Percentiles rank a stretch among this genome's conserved stretches.
phyloP scores from a whole-genome alignment of 1,284 basidiomycete species.

The Entoloma clypeatum region DNA sequence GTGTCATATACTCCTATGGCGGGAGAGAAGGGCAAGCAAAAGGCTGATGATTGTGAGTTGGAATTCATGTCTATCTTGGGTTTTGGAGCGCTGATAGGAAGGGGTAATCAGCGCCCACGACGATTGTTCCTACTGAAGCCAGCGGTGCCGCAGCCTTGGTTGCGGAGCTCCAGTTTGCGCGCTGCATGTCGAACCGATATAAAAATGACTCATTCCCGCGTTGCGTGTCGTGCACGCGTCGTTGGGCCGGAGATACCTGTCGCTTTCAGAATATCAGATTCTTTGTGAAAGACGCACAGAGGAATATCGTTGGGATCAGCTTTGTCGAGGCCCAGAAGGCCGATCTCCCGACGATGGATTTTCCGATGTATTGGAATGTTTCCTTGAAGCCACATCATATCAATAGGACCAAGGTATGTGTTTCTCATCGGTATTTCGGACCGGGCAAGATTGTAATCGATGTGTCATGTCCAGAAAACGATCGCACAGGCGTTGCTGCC shows the following conservation, averaged over 20 bases:
- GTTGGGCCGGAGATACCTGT: slow-evolving; percentile 80
- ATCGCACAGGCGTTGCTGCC: slow-evolving; percentile 71
- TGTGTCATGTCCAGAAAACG: slow-evolving; percentile 40
- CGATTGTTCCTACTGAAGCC: slow-evolving; percentile 20
- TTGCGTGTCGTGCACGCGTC: slow-evolving; percentile 75
- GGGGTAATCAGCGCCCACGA: slow-evolving; percentile 24
- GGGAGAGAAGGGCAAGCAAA: slow-evolving; percentile 44
- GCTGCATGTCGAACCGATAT: slow-evolving; percentile 79
- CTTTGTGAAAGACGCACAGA: slow-evolving; percentile 58
- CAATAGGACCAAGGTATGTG: slow-evolving; percentile 54
- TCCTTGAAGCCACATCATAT: slow-evolving; percentile 46
- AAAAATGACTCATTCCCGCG: slow-evolving; percentile 65
- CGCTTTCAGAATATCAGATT: slow-evolving; percentile 75
- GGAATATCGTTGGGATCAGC: slow-evolving; percentile 58
- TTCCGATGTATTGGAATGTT: slow-evolving; percentile 66
- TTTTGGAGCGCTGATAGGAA: background rate
- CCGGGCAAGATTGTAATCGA: background rate
- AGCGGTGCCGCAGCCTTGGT: slow-evolving; percentile 22
- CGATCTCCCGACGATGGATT: slow-evolving; percentile 58
- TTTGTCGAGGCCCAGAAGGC: slow-evolving; percentile 61
- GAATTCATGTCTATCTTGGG: background rate
- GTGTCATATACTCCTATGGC: slow-evolving; percentile 39
- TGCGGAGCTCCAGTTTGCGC: slow-evolving; percentile 66
- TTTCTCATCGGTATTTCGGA: slow-evolving; percentile 14
- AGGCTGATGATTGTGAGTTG: slow-evolving; percentile 37